phyloP scores from a whole-genome alignment of 768 basidiomycete genomes.

The Rossbeevera mucosa region DNA sequence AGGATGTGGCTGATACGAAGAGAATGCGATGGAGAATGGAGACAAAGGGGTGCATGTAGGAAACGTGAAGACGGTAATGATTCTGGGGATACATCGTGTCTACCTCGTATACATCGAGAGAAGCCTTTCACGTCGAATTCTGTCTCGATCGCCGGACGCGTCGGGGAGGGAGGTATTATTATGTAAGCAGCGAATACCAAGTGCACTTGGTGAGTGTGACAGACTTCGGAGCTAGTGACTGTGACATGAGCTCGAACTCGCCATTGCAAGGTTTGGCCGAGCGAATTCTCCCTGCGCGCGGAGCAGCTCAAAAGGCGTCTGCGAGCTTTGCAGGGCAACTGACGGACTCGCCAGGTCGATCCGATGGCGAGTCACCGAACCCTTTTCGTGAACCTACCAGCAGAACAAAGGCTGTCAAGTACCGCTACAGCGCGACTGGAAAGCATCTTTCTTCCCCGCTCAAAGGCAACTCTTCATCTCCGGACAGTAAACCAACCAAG shows the following conservation, averaged over 20 bases:
- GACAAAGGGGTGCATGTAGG: slow-evolving; percentile 14
- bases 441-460: slow-evolving; percentile 33
- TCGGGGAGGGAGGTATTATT: slow-evolving; percentile 2
- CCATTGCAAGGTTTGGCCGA: slow-evolving; percentile 10
- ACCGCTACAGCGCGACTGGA: slow-evolving; percentile 30
- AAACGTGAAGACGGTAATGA: slow-evolving; percentile 27
- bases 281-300: slow-evolving; percentile 26
- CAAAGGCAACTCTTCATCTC: slow-evolving; percentile 30
- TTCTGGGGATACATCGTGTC: neutral
- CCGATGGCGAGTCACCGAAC: slow-evolving; percentile 22
- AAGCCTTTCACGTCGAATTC: no score
- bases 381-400: slow-evolving; percentile 25
- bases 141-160: neutral
- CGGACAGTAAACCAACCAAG: slow-evolving; percentile 19
- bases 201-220: neutral
- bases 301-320: slow-evolving; percentile 32
- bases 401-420: slow-evolving; percentile 27
- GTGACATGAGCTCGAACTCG: slow-evolving; percentile 11
- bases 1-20: slow-evolving; percentile 12
- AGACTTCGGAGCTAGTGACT: slow-evolving; percentile 1
- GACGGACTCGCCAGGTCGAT: slow-evolving; percentile 21
- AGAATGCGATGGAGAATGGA: slow-evolving; percentile 15
- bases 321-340: slow-evolving; percentile 33
- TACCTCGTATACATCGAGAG: slow-evolving; percentile 4
- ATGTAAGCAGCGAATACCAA: slow-evolving; percentile 15